Evolutionary conservation across 305 asterid species (phyloP), one percentile per base, ranked within the genome.

Genomic region (Solanum hybrid): DNA sequence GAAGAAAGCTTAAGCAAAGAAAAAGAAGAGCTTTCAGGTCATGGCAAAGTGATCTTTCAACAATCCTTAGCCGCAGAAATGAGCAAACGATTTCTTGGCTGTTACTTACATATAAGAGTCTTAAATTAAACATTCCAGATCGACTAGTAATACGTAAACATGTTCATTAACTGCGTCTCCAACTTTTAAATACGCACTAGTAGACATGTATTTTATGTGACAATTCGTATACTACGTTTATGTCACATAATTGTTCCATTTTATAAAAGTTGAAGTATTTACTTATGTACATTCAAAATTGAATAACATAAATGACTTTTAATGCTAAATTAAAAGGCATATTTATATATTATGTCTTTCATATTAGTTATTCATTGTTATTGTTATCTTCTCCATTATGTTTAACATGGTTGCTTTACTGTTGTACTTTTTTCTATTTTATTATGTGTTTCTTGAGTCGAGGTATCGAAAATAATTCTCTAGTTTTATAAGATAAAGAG

Each of bases 41-140:
- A 85, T 33, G 76, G 31, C 18, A 33, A 51, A 57, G 33, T 31
- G 33, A 5, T 29, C 75, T 31, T 8, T 11, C 75, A 51, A 33
- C 76, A 31, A 57, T 85, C 42, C 88, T 57, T 57, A 31, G 88
- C 88, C 76, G 76, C 88, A 85, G 46, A 85, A 57, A 85, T 57
- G 22, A 33, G 76, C 13, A 82, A 6, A 4, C 4, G 37, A 42
- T 2, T 26, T 26, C 18, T 42, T 42, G 71, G 71, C 18, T 42
- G 9, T 8, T 42, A 40, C 67, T 82, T 46, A 18, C 39, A 16
- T 26, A 69, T 69, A 69, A 69, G 9, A 75, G 39, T 73, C 22
- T 73, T 11, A 26, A 61, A 20, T 61, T 61, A 61, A 61, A 61
- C 71, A 20, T 61, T 61, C 26, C 71, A 61, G 11, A 61, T 20